These are phyloP conservation scores for Euphorbia pulcherrima DNA, from an alignment of 345 rosid genomes.

Conservation along the genomic window DNA sequence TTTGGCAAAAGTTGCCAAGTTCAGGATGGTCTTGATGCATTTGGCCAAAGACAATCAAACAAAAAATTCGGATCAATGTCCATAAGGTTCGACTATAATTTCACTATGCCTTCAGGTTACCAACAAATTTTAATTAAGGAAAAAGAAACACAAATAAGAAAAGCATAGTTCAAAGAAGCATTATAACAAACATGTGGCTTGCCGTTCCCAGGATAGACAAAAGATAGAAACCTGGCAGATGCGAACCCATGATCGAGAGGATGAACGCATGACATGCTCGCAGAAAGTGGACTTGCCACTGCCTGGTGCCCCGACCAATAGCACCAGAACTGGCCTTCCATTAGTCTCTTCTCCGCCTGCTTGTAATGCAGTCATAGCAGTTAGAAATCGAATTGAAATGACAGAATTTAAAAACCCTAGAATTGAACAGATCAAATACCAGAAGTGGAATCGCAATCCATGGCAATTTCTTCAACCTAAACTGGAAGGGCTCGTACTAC, in stretches of 20 bases:
- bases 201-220: neutral
- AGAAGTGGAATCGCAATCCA: slow-evolving; percentile 38
- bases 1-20: too few relatives aligned
- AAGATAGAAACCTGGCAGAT: slow-evolving; percentile 65
- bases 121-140: neutral
- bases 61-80: neutral
- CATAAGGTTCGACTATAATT: neutral
- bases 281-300: slow-evolving; percentile 96
- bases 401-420: neutral
- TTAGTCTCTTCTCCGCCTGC: slow-evolving; percentile 37
- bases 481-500: too few relatives aligned
- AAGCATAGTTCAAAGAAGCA: slow-evolving; percentile 19
- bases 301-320: slow-evolving; percentile 81
- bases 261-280: slow-evolving; percentile 53
- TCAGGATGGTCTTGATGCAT: too few relatives aligned
- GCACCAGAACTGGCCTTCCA: slow-evolving; percentile 37
- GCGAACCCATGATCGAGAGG: slow-evolving; percentile 75
- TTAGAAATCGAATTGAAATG: neutral
- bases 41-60: neutral
- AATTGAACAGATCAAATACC: neutral
- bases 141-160: neutral
- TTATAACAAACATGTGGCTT: slow-evolving; percentile 36
- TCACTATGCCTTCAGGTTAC: neutral
- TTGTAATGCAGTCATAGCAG: neutral
- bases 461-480: slow-evolving; percentile 24